Percentiles rank a stretch among this genome's conserved stretches.
phyloP scores from a whole-genome alignment of 1,139 yeast genomes.

The Torulaspora globosa region DNA sequence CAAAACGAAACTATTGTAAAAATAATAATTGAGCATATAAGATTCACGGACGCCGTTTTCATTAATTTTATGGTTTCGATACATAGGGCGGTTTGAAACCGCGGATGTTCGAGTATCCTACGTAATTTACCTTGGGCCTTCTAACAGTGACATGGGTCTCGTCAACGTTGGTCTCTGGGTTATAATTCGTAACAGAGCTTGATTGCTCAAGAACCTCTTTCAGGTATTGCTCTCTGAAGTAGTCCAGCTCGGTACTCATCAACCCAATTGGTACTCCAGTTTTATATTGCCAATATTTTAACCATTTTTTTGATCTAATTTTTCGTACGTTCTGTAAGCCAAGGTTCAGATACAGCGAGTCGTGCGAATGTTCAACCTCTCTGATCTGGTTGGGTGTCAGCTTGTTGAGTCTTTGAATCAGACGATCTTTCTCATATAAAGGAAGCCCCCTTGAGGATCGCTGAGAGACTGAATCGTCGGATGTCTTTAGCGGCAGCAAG shows the following conservation, averaged over 20 bases:
- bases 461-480: conserved; percentile 11
- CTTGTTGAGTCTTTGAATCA: conserved; percentile 22
- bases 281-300: conserved; percentile 40
- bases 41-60: not conserved
- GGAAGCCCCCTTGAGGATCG: conserved; percentile 38
- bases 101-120: conserved; percentile 43
- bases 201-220: conserved; percentile 31
- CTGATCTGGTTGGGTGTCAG: conserved; percentile 34
- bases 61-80: conserved; percentile 5
- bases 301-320: conserved; percentile 37
- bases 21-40: not conserved
- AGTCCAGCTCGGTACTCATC: conserved; percentile 24
- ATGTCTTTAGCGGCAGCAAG: conserved; percentile 24
- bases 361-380: conserved; percentile 40
- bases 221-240: conserved; percentile 28
- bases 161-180: conserved; percentile 37
- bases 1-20: conserved; percentile 38
- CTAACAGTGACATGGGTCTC: conserved; percentile 39
- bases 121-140: conserved; percentile 45
- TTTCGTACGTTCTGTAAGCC: conserved; percentile 35
- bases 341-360: conserved; percentile 36
- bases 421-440: conserved; percentile 25
- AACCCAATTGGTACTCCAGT: conserved; percentile 38
- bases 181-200: conserved; percentile 31
- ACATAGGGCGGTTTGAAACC: conserved; percentile 44